A percentile compares a stretch with the other conserved stretches of the same genome.
These are phyloP conservation scores for Fusarium sp. DNA, from an alignment of 2,329 filamentous ascomycete genomes.

Conservation along the genomic window DNA sequence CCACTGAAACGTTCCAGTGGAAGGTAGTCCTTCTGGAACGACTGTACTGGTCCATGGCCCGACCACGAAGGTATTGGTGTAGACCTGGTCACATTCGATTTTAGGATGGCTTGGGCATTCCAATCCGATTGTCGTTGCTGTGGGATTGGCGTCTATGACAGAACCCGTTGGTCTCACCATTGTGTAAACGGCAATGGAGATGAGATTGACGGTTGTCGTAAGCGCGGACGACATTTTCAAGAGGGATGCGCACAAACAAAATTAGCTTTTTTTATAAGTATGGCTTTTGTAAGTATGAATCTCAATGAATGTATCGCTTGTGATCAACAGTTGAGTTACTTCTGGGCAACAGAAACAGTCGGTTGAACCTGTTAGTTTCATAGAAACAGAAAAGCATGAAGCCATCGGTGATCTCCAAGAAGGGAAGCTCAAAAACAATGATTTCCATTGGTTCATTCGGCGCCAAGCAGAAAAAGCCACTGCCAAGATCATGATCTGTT, in stretches of 20 bases:
- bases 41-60: conserved; percentile 8
- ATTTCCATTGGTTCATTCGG: background rate
- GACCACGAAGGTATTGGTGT: conserved; percentile 1
- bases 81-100: fast-evolving
- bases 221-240: background rate
- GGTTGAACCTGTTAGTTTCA: fast-evolving
- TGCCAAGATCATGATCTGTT: background rate
- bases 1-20: conserved; percentile 1
- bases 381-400: background rate
- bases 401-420: background rate
- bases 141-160: background rate
- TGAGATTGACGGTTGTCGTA: background rate
- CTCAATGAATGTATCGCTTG: no score
- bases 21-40: background rate
- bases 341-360: fast-evolving
- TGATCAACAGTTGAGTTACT: background rate
- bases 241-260: no score
- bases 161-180: background rate
- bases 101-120: background rate
- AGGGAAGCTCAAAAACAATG: background rate
- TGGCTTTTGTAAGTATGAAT: no score
- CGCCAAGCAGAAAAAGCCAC: background rate
- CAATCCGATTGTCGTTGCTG: background rate
- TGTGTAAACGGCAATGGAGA: background rate
- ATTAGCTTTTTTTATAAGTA: no score